phyloP scores from a whole-genome alignment of 768 basidiomycete species.

The Amanita rimosa region DNA sequence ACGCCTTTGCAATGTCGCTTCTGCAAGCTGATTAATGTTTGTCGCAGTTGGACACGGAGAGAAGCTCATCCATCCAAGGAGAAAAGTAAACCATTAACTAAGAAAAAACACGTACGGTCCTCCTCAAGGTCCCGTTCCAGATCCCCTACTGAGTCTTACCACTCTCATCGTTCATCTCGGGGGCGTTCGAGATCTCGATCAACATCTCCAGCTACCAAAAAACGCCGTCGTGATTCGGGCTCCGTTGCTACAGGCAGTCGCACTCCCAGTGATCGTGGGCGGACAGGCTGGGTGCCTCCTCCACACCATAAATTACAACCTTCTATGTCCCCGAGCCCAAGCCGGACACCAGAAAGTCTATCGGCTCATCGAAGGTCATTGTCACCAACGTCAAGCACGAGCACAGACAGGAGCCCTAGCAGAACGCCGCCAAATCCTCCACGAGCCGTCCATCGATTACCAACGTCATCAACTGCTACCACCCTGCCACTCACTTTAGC shows the following conservation, averaged over 20 bases:
- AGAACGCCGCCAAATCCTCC: constrained; percentile 40
- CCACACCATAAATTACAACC: constrained; percentile 12
- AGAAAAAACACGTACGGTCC: constrained; percentile 36
- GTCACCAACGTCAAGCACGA: constrained; percentile 45
- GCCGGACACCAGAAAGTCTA: constrained; percentile 25
- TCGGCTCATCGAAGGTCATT: constrained; percentile 32
- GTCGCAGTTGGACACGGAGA: constrained; percentile 54
- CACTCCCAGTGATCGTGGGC: constrained; percentile 36
- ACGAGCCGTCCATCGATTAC: constrained; percentile 54
- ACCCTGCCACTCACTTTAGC: constrained; percentile 25
- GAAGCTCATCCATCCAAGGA: constrained; percentile 32
- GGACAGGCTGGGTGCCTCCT: constrained; percentile 21
- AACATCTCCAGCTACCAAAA: constrained; percentile 46
- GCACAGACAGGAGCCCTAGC: constrained; percentile 46
- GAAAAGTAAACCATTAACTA: constrained; percentile 26
- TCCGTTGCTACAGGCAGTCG: constrained; percentile 33
- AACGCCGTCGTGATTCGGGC: constrained; percentile 40
- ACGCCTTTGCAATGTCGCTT: constrained; percentile 14
- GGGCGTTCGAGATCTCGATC: constrained; percentile 56
- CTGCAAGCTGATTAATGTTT: background rate
- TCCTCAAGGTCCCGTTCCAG: constrained; percentile 49
- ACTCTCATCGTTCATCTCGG: constrained; percentile 51
- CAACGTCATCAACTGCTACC: constrained; percentile 22
- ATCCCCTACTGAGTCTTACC: constrained; percentile 55
- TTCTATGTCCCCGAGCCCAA: constrained; percentile 32